These are phyloP conservation scores for Rhynchospora tenuis DNA, from an alignment of 176 grass and related monocot genomes.

Conservation along the genomic window DNA sequence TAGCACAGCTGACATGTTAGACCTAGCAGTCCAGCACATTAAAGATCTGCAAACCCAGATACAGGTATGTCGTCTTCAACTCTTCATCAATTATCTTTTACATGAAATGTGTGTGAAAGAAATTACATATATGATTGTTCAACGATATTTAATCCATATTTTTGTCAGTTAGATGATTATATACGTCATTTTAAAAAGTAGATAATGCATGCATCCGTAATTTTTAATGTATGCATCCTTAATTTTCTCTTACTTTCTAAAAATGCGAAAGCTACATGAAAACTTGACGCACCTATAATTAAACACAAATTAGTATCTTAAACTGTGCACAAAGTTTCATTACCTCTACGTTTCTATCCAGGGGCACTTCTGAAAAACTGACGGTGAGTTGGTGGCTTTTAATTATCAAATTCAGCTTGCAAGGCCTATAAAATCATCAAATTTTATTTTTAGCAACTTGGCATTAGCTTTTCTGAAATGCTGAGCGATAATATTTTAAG, in stretches of 20 bases:
- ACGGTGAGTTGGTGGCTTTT: neutral
- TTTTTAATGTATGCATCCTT: neutral
- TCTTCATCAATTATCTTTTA: neutral
- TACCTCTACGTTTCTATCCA: neutral
- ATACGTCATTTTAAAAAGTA: neutral
- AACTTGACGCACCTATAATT: neutral
- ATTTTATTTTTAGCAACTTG: neutral
- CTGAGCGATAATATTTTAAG: neutral
- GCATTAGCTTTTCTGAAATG: neutral
- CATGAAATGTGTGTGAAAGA: neutral
- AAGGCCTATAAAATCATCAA: neutral
- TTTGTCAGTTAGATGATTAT: neutral
- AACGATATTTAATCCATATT: neutral
- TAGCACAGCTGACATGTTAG: conserved; percentile 52
- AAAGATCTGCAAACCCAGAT: conserved; percentile 46
- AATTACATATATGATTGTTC: neutral
- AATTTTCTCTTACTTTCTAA: neutral
- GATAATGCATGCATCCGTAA: neutral
- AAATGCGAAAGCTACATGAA: neutral
- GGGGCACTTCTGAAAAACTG: neutral
- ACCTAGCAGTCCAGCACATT: conserved; percentile 46
- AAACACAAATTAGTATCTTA: neutral
- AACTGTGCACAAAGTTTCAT: neutral
- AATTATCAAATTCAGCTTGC: neutral
- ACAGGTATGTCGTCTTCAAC: conserved; percentile 28